Evolutionary conservation across 768 basidiomycete species (phyloP).

Genomic region (Trametes gibbosa): DNA sequence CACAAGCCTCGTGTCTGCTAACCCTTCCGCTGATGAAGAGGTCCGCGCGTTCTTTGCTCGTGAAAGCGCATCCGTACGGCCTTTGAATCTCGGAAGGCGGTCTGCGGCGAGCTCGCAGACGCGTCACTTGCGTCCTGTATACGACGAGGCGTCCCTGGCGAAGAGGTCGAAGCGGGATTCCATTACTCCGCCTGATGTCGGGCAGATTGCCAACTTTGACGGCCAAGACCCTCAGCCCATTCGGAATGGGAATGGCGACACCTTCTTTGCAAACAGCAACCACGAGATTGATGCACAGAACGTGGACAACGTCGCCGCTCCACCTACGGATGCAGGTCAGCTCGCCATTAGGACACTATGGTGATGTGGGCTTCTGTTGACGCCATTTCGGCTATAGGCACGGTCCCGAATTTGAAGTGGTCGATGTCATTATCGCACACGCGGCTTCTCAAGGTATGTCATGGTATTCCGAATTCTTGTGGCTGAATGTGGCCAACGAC

Average conservation of each 20-base stretch:
- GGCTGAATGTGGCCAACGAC: neutral
- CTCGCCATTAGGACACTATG: neutral
- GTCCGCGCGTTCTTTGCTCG: constrained; percentile 14
- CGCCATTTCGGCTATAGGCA: constrained; percentile 18
- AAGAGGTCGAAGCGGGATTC: constrained; percentile 19
- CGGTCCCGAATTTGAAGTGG: constrained; percentile 28
- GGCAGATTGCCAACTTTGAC: constrained; percentile 23
- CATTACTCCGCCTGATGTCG: constrained; percentile 22
- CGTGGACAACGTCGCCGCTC: constrained; percentile 26
- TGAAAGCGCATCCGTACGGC: constrained; percentile 8
- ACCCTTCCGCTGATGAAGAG: constrained; percentile 2
- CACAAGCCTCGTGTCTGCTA: constrained; percentile 3
- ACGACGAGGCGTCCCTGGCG: constrained; percentile 1
- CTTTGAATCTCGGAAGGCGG: constrained; percentile 19
- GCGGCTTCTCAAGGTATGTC: constrained; percentile 21
- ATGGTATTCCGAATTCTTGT: neutral
- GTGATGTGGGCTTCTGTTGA: constrained; percentile 7
- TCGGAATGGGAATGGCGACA: constrained; percentile 21
- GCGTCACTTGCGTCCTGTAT: constrained; percentile 23
- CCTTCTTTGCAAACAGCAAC: constrained; percentile 23
- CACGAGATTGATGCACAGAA: constrained; percentile 25
- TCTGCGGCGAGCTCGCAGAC: constrained; percentile 16
- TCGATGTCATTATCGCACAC: constrained; percentile 27
- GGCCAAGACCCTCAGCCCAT: constrained; percentile 23
- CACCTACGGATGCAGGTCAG: constrained; percentile 24